Percentiles rank a stretch among this genome's conserved stretches.
Evolutionary conservation across 208 protist species (phyloP).

Genomic region (Novymonas esmeraldas): DNA sequence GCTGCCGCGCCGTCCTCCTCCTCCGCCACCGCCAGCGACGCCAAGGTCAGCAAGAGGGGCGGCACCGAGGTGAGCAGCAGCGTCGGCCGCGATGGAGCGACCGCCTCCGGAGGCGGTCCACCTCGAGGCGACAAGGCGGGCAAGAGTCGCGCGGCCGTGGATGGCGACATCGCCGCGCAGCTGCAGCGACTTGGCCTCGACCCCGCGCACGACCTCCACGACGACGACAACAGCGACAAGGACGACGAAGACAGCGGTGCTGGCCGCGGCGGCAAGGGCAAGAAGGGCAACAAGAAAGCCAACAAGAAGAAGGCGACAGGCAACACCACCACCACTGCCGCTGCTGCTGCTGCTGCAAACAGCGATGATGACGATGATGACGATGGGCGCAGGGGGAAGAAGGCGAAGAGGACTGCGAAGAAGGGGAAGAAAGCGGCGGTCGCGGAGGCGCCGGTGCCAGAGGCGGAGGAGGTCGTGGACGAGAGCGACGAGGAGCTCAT

Average conservation of each 20-base stretch:
- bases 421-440: slow-evolving; percentile 30
- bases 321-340: background rate
- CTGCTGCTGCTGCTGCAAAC: background rate
- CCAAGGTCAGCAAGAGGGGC: slow-evolving; percentile 5
- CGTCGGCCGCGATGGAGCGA: slow-evolving; percentile 8
- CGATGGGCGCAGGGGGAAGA: slow-evolving; percentile 29
- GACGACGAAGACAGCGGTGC: slow-evolving; percentile 20
- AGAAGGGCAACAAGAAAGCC: slow-evolving; percentile 34
- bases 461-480: slow-evolving; percentile 24
- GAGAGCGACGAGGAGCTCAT: slow-evolving; percentile 81
- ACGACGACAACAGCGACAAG: slow-evolving; percentile 28
- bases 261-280: slow-evolving; percentile 25
- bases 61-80: slow-evolving; percentile 14
- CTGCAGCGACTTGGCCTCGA: slow-evolving; percentile 35
- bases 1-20: background rate
- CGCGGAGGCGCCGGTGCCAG: slow-evolving; percentile 30
- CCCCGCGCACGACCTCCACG: slow-evolving; percentile 19
- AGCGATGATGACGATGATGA: slow-evolving; percentile 28
- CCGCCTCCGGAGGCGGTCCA: too few species aligned
- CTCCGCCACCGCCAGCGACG: background rate
- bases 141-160: slow-evolving; percentile 1
- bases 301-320: background rate
- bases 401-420: slow-evolving; percentile 36
- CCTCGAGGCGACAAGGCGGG: slow-evolving; percentile 1
- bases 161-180: slow-evolving; percentile 21